phyloP scores from a whole-genome alignment of 2,329 filamentous ascomycete species.

The Sordariomycetes sp. region DNA sequence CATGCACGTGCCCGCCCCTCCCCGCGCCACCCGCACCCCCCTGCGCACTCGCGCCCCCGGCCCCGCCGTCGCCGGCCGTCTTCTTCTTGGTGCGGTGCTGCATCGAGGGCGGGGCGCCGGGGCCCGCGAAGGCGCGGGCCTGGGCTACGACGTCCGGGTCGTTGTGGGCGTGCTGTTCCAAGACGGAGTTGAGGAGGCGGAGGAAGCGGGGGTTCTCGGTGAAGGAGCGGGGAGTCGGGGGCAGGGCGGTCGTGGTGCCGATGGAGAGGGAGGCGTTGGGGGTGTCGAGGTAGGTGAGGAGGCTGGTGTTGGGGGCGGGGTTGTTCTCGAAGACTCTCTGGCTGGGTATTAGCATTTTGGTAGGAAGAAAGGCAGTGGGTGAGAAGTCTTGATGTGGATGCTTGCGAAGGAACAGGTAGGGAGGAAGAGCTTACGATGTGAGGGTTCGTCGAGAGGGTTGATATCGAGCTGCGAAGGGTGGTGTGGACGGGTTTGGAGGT shows the following conservation, averaged over 20 bases:
- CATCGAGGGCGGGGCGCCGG: slow-evolving; percentile 38
- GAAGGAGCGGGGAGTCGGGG: slow-evolving; percentile 48
- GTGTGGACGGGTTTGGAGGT: not conserved
- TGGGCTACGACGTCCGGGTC: slow-evolving; percentile 43
- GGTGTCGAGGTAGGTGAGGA: slow-evolving; percentile 46
- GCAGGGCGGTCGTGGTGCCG: slow-evolving; percentile 43
- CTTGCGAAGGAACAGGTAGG: too few relatives aligned
- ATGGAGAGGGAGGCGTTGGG: slow-evolving; percentile 41
- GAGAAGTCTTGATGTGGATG: not conserved
- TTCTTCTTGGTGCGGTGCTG: slow-evolving; percentile 1
- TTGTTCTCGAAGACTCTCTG: slow-evolving; percentile 46
- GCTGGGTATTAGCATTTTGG: not conserved
- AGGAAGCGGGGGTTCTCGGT: slow-evolving; percentile 45
- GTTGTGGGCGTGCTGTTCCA: slow-evolving; percentile 38
- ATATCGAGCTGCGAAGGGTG: slow-evolving; percentile 15
- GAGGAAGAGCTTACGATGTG: slow-evolving; percentile 33
- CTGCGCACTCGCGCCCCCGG: slow-evolving; percentile 43
- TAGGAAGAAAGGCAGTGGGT: not conserved
- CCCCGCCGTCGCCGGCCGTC: slow-evolving; percentile 19
- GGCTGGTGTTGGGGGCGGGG: slow-evolving; percentile 28
- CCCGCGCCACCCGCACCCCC: slow-evolving; percentile 48
- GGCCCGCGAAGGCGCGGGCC: slow-evolving; percentile 45
- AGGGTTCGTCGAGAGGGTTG: slow-evolving; percentile 34
- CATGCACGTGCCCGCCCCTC: slow-evolving; percentile 48
- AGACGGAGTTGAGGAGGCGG: slow-evolving; percentile 42